Conservation (phyloP, 148 eudicot species). For the Rhododendron griersonianum region DNA sequence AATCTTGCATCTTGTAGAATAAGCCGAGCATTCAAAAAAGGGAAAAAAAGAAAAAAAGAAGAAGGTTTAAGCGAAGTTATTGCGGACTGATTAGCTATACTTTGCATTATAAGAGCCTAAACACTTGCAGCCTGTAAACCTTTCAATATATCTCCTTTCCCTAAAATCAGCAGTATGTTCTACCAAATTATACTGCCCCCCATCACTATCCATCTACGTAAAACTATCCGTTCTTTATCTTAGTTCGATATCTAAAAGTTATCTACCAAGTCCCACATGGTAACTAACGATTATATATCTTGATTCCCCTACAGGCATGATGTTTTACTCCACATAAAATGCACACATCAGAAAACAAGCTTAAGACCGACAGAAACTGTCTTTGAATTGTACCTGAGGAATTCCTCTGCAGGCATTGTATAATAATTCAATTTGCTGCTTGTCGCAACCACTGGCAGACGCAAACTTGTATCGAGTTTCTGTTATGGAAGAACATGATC, state of each 20-base stretch:
- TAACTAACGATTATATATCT: neutral
- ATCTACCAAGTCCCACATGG: neutral
- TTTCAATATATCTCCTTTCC: neutral
- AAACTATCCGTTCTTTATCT: neutral
- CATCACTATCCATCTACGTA: neutral
- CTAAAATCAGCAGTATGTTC: neutral
- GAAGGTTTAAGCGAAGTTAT: neutral
- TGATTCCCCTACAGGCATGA: neutral
- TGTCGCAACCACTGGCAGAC: conserved; percentile 49
- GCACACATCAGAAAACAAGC: neutral
- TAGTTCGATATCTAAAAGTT: neutral
- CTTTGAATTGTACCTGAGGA: conserved; percentile 39
- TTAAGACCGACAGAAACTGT: neutral
- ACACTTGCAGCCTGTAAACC: neutral
- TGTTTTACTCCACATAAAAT: neutral
- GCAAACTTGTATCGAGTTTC: conserved; percentile 51
- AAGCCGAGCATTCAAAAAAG: neutral
- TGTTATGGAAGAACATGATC: conserved; percentile 14
- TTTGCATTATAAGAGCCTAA: neutral
- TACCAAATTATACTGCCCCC: neutral
- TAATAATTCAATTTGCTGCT: conserved; percentile 36
- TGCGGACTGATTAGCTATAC: neutral
- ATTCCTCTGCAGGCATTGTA: conserved; percentile 58
- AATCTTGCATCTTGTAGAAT: neutral
- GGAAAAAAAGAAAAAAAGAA: neutral